A percentile compares a stretch with the other conserved stretches of the same genome.
phyloP scores from a whole-genome alignment of 148 eudicot genomes.

The Drosera capensis region DNA sequence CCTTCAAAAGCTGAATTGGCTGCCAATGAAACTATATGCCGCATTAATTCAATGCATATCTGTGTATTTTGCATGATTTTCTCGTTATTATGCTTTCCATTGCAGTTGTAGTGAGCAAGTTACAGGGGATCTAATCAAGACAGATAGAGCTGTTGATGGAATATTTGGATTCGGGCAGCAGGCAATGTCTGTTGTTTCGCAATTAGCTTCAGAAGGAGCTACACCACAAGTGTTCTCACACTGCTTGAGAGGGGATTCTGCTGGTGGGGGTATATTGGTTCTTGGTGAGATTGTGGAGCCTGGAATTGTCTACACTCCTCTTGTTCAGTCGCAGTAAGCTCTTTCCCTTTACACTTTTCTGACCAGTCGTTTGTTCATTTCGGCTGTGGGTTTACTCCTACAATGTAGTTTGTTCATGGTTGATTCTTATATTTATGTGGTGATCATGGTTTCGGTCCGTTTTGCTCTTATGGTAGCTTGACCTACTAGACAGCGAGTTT shows the following conservation, averaged over 20 bases:
- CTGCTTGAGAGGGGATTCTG: constrained; percentile 60
- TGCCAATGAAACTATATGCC: not conserved
- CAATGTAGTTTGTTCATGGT: no score
- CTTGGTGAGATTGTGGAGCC: constrained; percentile 88
- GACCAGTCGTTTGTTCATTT: constrained; percentile 5
- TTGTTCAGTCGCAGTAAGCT: constrained; percentile 82
- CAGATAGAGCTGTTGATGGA: constrained; percentile 93
- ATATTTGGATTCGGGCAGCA: constrained; percentile 96
- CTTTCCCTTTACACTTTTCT: constrained; percentile 12
- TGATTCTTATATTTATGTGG: no score
- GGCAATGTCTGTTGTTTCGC: constrained; percentile 74
- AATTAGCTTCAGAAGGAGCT: constrained; percentile 67
- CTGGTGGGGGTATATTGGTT: constrained; percentile 85
- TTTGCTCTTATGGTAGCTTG: no score
- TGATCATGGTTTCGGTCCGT: no score
- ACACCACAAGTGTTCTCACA: constrained; percentile 81
- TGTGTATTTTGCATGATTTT: constrained; percentile 1
- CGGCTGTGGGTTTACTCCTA: no score
- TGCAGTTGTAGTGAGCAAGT: constrained; percentile 76
- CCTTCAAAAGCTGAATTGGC: not conserved
- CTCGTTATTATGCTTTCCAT: constrained; percentile 2
- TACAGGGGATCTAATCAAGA: constrained; percentile 77
- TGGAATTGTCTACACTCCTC: constrained; percentile 79
- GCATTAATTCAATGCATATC: not conserved
- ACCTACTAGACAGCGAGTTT: no score